A percentile compares a stretch with the other conserved stretches of the same genome.
Evolutionary conservation across 106 monocot genomes (phyloP).

Genomic region (Acorus gramineus): DNA sequence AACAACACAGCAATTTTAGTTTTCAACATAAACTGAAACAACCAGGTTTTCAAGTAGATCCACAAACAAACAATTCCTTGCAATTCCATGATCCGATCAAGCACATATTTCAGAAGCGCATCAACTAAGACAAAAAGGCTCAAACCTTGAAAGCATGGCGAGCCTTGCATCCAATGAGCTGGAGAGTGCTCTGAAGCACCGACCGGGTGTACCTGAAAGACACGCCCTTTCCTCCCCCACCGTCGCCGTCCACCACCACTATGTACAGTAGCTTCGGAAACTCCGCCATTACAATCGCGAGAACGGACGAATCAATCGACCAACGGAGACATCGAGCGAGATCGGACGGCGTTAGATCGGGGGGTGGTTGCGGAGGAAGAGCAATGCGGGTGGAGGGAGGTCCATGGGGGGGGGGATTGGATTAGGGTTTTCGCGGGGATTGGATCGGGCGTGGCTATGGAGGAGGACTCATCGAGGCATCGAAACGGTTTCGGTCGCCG

Average conservation of each 20-base stretch:
- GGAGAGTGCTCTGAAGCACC: conserved; percentile 72
- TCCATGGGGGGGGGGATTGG: neutral
- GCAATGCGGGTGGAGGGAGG: conserved; percentile 2
- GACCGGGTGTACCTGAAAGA: conserved; percentile 70
- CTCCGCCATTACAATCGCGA: conserved; percentile 36
- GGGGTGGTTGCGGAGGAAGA: neutral
- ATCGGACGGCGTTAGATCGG: neutral
- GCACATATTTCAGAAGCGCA: too few species aligned
- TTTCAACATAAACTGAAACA: too few species aligned
- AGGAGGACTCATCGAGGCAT: too few species aligned
- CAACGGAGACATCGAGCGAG: neutral
- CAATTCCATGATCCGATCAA: too few species aligned
- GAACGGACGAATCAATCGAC: neutral
- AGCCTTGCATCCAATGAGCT: conserved; percentile 82
- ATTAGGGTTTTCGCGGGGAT: conserved; percentile 18
- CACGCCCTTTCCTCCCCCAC: conserved; percentile 1
- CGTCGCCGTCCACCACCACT: conserved; percentile 54
- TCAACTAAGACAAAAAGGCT: too few species aligned
- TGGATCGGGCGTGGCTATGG: too few species aligned
- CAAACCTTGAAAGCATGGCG: conserved; percentile 84
- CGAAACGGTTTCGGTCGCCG: too few species aligned
- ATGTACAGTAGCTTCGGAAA: conserved; percentile 55
- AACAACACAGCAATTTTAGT: too few species aligned
- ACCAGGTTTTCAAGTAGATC: too few species aligned
- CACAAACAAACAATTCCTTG: too few species aligned